Percentiles rank a stretch among this genome's conserved stretches.
Conservation (phyloP, 257 asterid genomes). For the Fraxinus excelsior region DNA sequence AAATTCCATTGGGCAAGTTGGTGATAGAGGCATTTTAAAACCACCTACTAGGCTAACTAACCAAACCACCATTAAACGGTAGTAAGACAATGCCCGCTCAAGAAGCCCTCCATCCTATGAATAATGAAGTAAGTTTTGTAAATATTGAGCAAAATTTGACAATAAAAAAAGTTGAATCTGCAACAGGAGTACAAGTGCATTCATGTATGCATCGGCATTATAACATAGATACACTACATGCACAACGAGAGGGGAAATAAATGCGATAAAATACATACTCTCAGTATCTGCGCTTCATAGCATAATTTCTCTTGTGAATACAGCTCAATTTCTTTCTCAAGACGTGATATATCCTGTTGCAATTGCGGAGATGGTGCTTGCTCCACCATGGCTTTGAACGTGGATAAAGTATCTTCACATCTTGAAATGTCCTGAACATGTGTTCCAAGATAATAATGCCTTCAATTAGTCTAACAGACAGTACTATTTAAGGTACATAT, state of each 20-base stretch:
- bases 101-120: constrained; percentile 82
- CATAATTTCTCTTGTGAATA: constrained; percentile 82
- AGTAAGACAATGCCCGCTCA: constrained; percentile 83
- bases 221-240: not conserved
- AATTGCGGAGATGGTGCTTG: constrained; percentile 78
- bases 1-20: constrained; percentile 83
- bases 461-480: constrained; percentile 18
- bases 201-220: not conserved
- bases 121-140: constrained; percentile 9
- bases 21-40: constrained; percentile 83
- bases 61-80: constrained; percentile 92
- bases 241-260: not conserved
- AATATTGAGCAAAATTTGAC: not conserved
- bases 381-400: constrained; percentile 74
- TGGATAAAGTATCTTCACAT: constrained; percentile 72
- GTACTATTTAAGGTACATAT: not conserved
- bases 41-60: constrained; percentile 84
- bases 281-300: constrained; percentile 93
- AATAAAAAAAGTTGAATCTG: not conserved
- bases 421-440: constrained; percentile 84
- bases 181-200: constrained; percentile 7
- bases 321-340: constrained; percentile 81
- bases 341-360: constrained; percentile 75
- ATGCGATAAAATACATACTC: constrained; percentile 48
- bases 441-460: constrained; percentile 23